Evolutionary conservation across 495 filamentous ascomycete genomes (phyloP).

Genomic region (Penicillium turbatum): DNA sequence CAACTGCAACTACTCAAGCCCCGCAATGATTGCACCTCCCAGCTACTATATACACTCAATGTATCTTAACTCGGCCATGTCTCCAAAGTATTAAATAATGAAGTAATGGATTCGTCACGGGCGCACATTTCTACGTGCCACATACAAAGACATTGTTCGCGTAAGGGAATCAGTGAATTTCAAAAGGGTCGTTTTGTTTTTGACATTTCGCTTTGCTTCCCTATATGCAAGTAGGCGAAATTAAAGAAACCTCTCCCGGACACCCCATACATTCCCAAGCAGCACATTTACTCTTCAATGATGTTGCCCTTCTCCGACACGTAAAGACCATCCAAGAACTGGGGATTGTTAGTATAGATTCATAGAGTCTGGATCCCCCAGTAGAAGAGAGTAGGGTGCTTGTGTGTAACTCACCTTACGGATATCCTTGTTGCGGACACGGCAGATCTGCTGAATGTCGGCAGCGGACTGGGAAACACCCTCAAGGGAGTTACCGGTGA

Average conservation of each 20-base stretch:
- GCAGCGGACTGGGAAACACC: slow-evolving; percentile 94
- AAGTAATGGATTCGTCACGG: slow-evolving; percentile 6
- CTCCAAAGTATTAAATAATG: background rate
- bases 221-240: slow-evolving; percentile 46
- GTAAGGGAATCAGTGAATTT: slow-evolving; percentile 26
- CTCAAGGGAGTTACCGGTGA: slow-evolving; percentile 92
- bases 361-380: slow-evolving; percentile 17
- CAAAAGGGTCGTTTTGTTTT: slow-evolving; percentile 44
- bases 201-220: slow-evolving; percentile 43
- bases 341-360: slow-evolving; percentile 19
- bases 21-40: background rate
- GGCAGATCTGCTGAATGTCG: slow-evolving; percentile 99
- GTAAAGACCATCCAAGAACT: slow-evolving; percentile 99
- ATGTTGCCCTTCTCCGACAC: slow-evolving; percentile 97
- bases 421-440: slow-evolving; percentile 99
- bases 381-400: background rate
- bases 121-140: slow-evolving; percentile 24
- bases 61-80: background rate
- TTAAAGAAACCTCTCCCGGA: slow-evolving; percentile 42
- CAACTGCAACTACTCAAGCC: background rate
- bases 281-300: slow-evolving; percentile 57
- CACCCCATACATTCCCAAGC: slow-evolving; percentile 40
- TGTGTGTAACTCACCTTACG: slow-evolving; percentile 67
- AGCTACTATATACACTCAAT: background rate
- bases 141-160: slow-evolving; percentile 24